Base-by-base conservation (phyloP, 1,284 basidiomycete genomes). In the Trametes polyzona region DNA sequence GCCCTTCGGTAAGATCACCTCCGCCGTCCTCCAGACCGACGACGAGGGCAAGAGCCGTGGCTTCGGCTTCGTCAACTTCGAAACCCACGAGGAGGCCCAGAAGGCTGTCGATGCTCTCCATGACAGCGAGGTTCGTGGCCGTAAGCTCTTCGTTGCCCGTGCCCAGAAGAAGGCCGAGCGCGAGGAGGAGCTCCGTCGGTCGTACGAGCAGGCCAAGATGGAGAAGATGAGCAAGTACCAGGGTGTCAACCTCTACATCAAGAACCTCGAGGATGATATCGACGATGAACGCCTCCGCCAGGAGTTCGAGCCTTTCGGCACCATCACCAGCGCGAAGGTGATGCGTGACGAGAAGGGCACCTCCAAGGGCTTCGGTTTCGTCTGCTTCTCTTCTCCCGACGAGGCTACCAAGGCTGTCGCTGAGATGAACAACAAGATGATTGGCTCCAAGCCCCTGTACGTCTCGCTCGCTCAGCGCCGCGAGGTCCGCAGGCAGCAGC, bases 361-460 rank as follows among this genome's bases (percentile, higher is more conserved):
- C 47, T 95, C 93, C 43, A 94, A 95, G 74, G 97, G 97, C 69
- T 99, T 99, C 71, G 97, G 97, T 68, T 99, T 99, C 74, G 97
- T 99, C 66, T 99, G 97, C 80, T 99, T 96, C 83, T 95, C 95
- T 41, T 91, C 95, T 58, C 96, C 97, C 52, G 97, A 99, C 68
- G 97, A 99, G 80, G 96, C 97, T 47, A 98, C 95, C 74, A 99
- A 98, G 82, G 97, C 97, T 60, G 96, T 99, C 64, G 93, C 95
- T 54, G 97, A 99, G 82, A 98, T 99, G 96, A 99, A 99, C 86
- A 98, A 98, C 85, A 98, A 98, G 83, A 99, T 99, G 92, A 94
- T 99, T 71, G 96, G 96, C 66, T 87, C 92, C 70, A 99, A 99
- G 79, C 97, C 97, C 52, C 88, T 99, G 69, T 99, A 99, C 75